These are phyloP conservation scores for Nicotiana rustica DNA, from an alignment of 305 asterid species.

Conservation along the genomic window DNA sequence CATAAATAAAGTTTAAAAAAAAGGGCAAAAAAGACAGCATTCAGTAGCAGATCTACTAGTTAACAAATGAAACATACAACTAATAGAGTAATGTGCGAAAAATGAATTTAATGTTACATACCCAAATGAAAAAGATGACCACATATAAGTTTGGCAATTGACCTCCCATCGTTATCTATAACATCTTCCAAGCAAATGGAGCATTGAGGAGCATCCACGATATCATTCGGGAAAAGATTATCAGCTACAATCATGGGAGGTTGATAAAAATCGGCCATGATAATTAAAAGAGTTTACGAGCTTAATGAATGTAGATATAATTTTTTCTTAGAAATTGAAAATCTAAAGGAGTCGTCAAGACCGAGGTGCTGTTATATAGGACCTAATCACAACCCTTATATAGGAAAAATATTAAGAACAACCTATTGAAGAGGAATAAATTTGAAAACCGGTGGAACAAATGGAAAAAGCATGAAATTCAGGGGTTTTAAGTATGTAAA, in stretches of 20 bases:
- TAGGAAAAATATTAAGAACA: neutral
- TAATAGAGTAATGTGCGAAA: neutral
- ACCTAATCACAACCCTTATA: neutral
- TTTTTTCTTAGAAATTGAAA: neutral
- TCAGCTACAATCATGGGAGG: neutral
- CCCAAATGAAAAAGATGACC: conserved; percentile 34
- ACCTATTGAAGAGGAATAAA: too few species aligned
- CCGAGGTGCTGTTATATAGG: neutral
- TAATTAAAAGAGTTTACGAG: neutral
- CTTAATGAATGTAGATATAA: neutral
- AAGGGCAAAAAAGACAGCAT: neutral
- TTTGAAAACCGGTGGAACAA: neutral
- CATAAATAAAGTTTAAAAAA: neutral
- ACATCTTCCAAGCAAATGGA: conserved; percentile 35
- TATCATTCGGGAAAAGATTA: neutral
- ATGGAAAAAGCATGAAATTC: neutral
- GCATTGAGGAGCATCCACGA: neutral
- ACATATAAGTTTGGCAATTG: conserved; percentile 30
- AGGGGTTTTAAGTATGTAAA: neutral
- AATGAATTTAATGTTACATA: neutral
- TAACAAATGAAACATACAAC: neutral
- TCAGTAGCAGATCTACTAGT: neutral
- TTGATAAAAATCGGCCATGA: neutral
- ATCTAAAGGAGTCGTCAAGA: neutral
- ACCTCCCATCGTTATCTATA: neutral